Evolutionary conservation across 1,284 basidiomycete species (phyloP).

Genomic region (Ustilago vetiveriae): DNA sequence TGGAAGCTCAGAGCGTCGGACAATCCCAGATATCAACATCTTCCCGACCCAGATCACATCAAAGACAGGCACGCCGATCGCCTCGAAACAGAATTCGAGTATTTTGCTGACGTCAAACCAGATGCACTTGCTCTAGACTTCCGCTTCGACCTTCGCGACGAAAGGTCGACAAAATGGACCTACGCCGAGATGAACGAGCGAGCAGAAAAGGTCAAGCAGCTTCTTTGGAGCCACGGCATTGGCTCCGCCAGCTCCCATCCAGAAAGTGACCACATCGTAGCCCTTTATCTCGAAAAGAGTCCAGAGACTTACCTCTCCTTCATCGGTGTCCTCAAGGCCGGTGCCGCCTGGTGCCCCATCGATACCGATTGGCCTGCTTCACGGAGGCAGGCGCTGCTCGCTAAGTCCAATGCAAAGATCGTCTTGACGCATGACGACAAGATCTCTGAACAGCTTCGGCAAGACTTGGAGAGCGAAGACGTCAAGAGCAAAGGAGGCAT

Average conservation of each 20-base stretch:
- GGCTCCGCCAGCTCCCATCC: conserved; percentile 37
- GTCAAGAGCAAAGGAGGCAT: conserved; percentile 31
- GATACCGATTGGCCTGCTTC: conserved; percentile 65
- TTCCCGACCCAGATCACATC: conserved; percentile 34
- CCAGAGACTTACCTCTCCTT: conserved; percentile 60
- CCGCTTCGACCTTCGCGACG: conserved; percentile 45
- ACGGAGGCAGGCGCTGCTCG: conserved; percentile 64
- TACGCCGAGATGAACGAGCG: conserved; percentile 56
- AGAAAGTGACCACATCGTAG: conserved; percentile 52
- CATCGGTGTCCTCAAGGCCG: conserved; percentile 63
- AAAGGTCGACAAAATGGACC: conserved; percentile 36
- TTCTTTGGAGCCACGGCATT: conserved; percentile 46
- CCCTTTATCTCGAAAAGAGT: conserved; percentile 61
- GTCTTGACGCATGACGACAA: conserved; percentile 49
- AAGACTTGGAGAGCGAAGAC: conserved; percentile 35
- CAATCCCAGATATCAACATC: conserved; percentile 37
- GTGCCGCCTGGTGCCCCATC: conserved; percentile 68
- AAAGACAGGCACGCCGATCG: conserved; percentile 34
- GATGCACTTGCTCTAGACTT: conserved; percentile 56
- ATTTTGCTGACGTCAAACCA: conserved; percentile 43
- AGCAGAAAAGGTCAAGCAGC: conserved; percentile 48
- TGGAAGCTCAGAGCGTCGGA: conserved; percentile 46
- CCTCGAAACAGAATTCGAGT: conserved; percentile 52
- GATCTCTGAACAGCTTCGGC: conserved; percentile 34
- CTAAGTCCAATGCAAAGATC: conserved; percentile 57